Conservation (phyloP, 2,329 filamentous ascomycete species). For the Sporothrix brunneoviolacea region DNA sequence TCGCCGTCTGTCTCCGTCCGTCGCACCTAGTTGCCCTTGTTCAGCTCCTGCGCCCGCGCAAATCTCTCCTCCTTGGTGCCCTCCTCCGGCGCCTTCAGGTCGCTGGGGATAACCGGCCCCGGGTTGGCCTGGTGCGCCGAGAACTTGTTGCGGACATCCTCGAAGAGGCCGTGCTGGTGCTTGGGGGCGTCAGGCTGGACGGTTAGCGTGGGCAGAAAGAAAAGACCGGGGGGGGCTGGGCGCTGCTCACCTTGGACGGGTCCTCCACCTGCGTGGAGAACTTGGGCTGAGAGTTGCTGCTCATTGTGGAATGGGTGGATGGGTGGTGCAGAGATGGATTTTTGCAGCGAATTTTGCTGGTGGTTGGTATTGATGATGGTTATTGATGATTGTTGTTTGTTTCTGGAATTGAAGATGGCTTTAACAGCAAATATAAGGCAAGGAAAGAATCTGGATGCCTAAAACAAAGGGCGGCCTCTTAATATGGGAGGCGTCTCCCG, state of each 20-base stretch:
- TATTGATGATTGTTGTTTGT: not conserved
- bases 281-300: constrained; percentile 20
- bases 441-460: constrained; percentile 4
- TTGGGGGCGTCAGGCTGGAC: constrained; percentile 19
- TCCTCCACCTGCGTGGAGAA: constrained; percentile 22
- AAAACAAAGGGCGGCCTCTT: constrained; percentile 6
- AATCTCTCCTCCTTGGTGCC: constrained; percentile 63
- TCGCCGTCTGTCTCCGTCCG: not conserved
- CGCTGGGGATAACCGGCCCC: constrained; percentile 49
- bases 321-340: no score
- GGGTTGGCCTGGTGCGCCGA: constrained; percentile 48
- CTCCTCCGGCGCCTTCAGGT: constrained; percentile 48
- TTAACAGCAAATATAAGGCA: no score
- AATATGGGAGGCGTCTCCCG: constrained; percentile 1
- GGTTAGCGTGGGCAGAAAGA: not conserved
- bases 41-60: constrained; percentile 58
- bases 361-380: not conserved
- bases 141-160: constrained; percentile 39
- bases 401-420: not conserved
- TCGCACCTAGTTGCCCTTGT: constrained; percentile 37
- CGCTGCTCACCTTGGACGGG: constrained; percentile 20
- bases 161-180: constrained; percentile 31
- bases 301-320: no score
- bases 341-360: not conserved
- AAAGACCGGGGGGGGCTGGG: not conserved